A percentile compares a stretch with the other conserved stretches of the same genome.
Conservation (phyloP, 495 filamentous ascomycete genomes). For the Friedmanniomyces endolithicus region DNA sequence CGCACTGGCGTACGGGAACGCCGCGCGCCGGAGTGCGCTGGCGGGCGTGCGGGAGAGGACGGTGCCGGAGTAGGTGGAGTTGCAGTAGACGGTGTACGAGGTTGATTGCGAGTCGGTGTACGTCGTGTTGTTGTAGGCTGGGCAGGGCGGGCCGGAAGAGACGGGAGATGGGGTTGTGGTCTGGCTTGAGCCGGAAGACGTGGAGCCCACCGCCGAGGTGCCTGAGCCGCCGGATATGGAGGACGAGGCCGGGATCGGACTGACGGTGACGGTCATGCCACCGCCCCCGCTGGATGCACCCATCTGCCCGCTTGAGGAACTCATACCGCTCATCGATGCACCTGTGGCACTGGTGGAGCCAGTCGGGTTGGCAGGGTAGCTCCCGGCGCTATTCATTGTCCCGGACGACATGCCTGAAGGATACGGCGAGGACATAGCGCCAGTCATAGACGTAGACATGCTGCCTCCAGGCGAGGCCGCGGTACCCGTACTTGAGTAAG, state of each 20-base stretch:
- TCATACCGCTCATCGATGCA: background rate
- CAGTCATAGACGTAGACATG: background rate
- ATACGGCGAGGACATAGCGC: background rate
- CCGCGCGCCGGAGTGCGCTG: background rate
- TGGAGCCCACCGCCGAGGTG: background rate
- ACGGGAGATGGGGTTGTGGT: background rate
- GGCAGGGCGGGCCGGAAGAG: constrained; percentile 2
- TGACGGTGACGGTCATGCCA: background rate
- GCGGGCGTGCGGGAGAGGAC: background rate
- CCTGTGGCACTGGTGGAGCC: background rate
- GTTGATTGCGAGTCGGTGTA: constrained; percentile 6
- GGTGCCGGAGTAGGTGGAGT: constrained; percentile 11
- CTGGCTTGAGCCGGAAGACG: background rate
- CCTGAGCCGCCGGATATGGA: background rate
- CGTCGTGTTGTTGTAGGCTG: constrained; percentile 6
- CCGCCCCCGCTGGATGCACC: background rate
- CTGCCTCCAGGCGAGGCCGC: background rate
- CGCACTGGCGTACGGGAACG: background rate
- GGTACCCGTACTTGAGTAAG: background rate
- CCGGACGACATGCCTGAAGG: background rate
- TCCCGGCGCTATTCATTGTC: background rate
- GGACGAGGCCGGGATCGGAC: background rate
- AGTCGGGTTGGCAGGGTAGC: background rate
- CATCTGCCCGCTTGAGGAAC: background rate
- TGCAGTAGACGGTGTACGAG: constrained; percentile 8